phyloP scores from a whole-genome alignment of 2,329 filamentous ascomycete species.

The Botrytis aclada region DNA sequence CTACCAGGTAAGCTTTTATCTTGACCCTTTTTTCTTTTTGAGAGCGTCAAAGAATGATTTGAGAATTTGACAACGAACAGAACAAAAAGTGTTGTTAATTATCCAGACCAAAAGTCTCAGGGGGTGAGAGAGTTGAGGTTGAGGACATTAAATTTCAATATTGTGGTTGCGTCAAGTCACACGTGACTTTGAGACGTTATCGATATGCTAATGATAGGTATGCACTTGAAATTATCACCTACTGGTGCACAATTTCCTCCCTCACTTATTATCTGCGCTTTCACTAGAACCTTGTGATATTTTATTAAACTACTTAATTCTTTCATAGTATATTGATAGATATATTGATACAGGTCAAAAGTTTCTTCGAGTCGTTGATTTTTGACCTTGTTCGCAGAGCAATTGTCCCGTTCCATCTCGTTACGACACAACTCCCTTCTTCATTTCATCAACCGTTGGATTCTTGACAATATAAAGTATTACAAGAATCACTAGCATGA shows the following conservation, averaged over 20 bases:
- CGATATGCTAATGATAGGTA: background rate
- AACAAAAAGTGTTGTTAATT: background rate
- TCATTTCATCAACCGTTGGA: background rate
- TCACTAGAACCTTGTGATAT: background rate
- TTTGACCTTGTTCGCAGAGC: background rate
- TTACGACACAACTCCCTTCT: background rate
- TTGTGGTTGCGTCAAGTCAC: background rate
- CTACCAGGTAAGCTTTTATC: background rate
- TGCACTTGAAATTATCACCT: background rate
- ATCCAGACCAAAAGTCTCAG: background rate
- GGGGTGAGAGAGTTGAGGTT: background rate
- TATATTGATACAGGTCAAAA: background rate
- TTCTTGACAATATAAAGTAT: background rate
- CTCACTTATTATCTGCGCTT: background rate
- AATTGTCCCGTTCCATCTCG: background rate
- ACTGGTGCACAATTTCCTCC: background rate
- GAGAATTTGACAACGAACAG: background rate
- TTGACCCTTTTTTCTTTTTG: background rate
- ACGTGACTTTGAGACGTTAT: background rate
- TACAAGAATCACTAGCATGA: background rate
- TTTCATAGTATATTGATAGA: background rate
- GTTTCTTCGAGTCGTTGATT: background rate
- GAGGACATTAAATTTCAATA: background rate
- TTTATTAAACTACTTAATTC: fast-evolving
- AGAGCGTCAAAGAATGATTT: background rate